A percentile compares a stretch with the other conserved stretches of the same genome.
Evolutionary conservation across 2,329 filamentous ascomycete genomes (phyloP).

Genomic region (Massarina eburnea): DNA sequence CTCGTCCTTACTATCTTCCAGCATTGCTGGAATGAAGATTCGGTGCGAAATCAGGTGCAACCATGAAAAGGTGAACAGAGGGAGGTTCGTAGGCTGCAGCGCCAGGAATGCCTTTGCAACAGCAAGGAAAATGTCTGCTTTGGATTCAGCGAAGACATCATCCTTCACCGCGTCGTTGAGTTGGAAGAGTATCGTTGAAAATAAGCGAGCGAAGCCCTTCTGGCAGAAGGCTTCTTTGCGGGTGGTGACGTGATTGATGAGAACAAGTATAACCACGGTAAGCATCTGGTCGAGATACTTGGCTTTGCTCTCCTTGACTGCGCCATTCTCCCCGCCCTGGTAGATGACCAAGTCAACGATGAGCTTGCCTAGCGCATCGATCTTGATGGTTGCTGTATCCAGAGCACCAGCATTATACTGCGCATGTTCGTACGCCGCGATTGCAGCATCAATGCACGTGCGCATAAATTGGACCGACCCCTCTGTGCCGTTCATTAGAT

Average conservation of each 20-base stretch:
- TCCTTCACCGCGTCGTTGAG: constrained; percentile 61
- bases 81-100: constrained; percentile 75
- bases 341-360: constrained; percentile 75
- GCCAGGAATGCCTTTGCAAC: constrained; percentile 72
- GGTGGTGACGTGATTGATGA: constrained; percentile 83
- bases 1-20: constrained; percentile 60
- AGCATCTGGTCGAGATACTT: constrained; percentile 77
- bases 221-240: constrained; percentile 82
- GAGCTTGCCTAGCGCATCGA: constrained; percentile 82
- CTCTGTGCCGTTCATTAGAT: constrained; percentile 72
- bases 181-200: constrained; percentile 81
- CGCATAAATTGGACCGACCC: constrained; percentile 80
- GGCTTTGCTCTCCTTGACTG: constrained; percentile 64
- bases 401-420: constrained; percentile 59
- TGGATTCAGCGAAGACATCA: constrained; percentile 52
- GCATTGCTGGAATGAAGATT: constrained; percentile 76
- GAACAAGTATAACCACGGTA: constrained; percentile 73
- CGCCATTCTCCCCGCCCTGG: constrained; percentile 62
- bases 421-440: constrained; percentile 75
- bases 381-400: constrained; percentile 62
- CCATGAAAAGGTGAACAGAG: constrained; percentile 86
- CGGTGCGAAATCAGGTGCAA: constrained; percentile 79
- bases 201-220: constrained; percentile 86
- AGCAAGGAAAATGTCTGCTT: constrained; percentile 68
- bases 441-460: constrained; percentile 75